Evolutionary conservation across 169 alveolate species (phyloP).

Genomic region (Plasmodium relictum): DNA sequence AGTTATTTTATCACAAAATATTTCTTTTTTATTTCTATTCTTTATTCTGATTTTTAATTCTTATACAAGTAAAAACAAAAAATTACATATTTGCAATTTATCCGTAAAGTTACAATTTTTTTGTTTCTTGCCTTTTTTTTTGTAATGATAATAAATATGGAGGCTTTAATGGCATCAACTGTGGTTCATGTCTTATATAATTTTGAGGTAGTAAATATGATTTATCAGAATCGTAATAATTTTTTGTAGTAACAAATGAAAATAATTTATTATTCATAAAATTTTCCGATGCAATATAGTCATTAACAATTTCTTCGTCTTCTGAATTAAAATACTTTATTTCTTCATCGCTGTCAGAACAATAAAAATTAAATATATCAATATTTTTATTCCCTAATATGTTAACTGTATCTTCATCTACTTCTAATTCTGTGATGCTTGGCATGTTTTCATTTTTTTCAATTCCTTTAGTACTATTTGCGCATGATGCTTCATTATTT

Average conservation of each 20-base stretch:
- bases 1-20: neutral
- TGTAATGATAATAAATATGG: slow-evolving; percentile 72
- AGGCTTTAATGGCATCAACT: slow-evolving; percentile 74
- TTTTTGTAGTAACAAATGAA: slow-evolving; percentile 72
- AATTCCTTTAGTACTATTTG: neutral
- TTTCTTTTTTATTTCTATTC: neutral
- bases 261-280: slow-evolving; percentile 42
- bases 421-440: neutral
- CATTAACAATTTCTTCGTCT: slow-evolving; percentile 64
- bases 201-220: slow-evolving; percentile 70
- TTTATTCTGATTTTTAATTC: neutral
- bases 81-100: neutral
- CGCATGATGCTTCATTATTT: neutral
- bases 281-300: slow-evolving; percentile 52
- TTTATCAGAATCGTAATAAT: slow-evolving; percentile 75
- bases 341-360: slow-evolving; percentile 73
- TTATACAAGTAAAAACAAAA: neutral
- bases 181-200: slow-evolving; percentile 74
- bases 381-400: slow-evolving; percentile 12
- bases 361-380: slow-evolving; percentile 74
- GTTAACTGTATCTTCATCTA: neutral
- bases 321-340: slow-evolving; percentile 75
- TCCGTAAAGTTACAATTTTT: slow-evolving; percentile 21
- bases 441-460: neutral
- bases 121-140: slow-evolving; percentile 57